Conservation (phyloP, 2,329 filamentous ascomycete species). For the Ceratocystis cacaofunesta region DNA sequence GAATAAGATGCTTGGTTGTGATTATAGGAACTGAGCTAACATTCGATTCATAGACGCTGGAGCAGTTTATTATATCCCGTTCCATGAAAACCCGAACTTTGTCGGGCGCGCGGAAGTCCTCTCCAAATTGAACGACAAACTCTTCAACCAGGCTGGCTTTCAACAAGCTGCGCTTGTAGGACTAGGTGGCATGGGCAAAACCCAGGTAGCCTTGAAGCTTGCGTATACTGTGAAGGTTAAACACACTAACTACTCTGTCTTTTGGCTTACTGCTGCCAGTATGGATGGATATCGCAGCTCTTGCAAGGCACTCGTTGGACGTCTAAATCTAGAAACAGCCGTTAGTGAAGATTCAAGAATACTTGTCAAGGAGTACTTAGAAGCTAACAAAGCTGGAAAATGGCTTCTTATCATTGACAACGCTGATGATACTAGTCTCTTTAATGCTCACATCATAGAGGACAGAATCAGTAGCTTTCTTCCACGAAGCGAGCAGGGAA, state of each 20-base stretch:
- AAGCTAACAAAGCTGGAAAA: slow-evolving; percentile 16
- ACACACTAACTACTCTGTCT: not conserved
- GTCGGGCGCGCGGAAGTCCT: not conserved
- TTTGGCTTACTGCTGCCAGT: slow-evolving; percentile 5
- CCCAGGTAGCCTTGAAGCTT: not conserved
- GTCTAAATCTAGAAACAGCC: not conserved
- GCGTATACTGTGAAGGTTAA: not conserved
- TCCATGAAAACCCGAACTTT: not conserved
- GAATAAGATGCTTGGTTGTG: too few species aligned
- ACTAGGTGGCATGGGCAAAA: not conserved
- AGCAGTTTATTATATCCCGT: not conserved
- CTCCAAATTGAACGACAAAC: not conserved
- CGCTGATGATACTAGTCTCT: slow-evolving; percentile 18
- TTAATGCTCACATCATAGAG: not conserved
- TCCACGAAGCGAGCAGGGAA: slow-evolving; percentile 18
- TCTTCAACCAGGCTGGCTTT: not conserved
- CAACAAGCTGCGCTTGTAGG: not conserved
- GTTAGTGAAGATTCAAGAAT: slow-evolving; percentile 3
- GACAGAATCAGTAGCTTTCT: slow-evolving; percentile 20
- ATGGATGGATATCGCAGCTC: not conserved
- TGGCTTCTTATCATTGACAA: slow-evolving; percentile 22
- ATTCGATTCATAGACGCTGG: not conserved
- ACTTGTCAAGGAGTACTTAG: slow-evolving; percentile 16
- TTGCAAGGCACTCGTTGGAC: not conserved
- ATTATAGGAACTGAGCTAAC: not conserved